Evolutionary conservation across 495 filamentous ascomycete genomes (phyloP).

Genomic region (Immersiella caudata): DNA sequence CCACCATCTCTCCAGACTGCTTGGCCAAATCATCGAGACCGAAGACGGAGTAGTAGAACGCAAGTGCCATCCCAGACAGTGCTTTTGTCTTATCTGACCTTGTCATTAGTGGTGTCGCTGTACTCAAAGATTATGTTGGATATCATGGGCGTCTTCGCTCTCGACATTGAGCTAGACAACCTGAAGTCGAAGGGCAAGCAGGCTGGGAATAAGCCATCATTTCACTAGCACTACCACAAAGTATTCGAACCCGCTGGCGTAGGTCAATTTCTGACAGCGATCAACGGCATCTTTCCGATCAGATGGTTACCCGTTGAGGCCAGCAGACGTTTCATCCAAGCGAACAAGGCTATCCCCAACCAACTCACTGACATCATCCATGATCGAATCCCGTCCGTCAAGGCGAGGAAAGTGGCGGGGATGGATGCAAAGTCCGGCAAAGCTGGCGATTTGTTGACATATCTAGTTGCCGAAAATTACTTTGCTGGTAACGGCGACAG

Average conservation of each 20-base stretch:
- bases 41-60: slow-evolving; percentile 1
- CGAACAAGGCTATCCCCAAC: slow-evolving; percentile 29
- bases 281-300: slow-evolving; percentile 30
- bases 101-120: neutral
- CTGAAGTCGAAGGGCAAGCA: slow-evolving; percentile 31
- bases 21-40: neutral
- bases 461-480: slow-evolving; percentile 27
- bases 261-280: slow-evolving; percentile 31
- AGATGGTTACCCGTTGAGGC: slow-evolving; percentile 35
- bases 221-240: slow-evolving; percentile 24
- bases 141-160: slow-evolving; percentile 67
- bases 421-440: neutral
- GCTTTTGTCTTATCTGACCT: neutral
- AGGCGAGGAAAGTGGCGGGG: neutral
- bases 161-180: slow-evolving; percentile 66
- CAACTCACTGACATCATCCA: slow-evolving; percentile 54
- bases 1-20: neutral
- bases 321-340: slow-evolving; percentile 29
- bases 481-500: neutral
- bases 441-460: slow-evolving; percentile 27
- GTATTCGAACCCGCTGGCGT: slow-evolving; percentile 30
- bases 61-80: neutral
- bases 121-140: slow-evolving; percentile 58
- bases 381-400: slow-evolving; percentile 26
- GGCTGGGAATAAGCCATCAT: slow-evolving; percentile 2